Percentiles rank a stretch among this genome's conserved stretches.
Conservation (phyloP, 2,329 filamentous ascomycete genomes). For the Dothistroma septosporum region DNA sequence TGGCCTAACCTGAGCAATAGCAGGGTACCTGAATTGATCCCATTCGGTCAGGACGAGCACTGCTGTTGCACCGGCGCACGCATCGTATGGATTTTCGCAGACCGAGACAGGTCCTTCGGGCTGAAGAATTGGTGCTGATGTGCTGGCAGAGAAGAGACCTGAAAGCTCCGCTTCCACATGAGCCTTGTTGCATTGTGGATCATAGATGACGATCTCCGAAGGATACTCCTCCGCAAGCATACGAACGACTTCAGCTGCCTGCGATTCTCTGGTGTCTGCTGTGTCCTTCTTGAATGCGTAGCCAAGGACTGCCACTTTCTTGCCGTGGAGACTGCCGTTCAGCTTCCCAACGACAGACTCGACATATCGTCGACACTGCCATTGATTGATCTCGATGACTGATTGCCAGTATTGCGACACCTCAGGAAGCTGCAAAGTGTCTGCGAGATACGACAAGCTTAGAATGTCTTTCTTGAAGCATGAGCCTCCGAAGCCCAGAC, state of each 20-base stretch:
- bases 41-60: conserved; percentile 33
- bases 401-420: conserved; percentile 71
- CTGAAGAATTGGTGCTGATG: conserved; percentile 5
- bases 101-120: conserved; percentile 18
- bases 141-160: conserved; percentile 12
- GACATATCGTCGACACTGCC: conserved; percentile 65
- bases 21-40: conserved; percentile 29
- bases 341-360: conserved; percentile 59
- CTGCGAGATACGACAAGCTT: conserved; percentile 69
- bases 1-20: conserved; percentile 18
- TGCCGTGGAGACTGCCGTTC: conserved; percentile 63
- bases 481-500: conserved; percentile 71
- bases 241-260: conserved; percentile 64
- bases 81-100: conserved; percentile 26
- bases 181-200: conserved; percentile 45
- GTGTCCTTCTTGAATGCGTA: conserved; percentile 80
- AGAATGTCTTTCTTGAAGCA: conserved; percentile 79
- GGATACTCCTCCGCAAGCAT: conserved; percentile 59
- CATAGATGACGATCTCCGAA: conserved; percentile 59
- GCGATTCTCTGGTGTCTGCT: conserved; percentile 67
- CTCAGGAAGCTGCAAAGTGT: conserved; percentile 63
- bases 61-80: conserved; percentile 29
- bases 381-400: conserved; percentile 71
- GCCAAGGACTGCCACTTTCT: conserved; percentile 68
- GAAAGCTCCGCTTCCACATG: conserved; percentile 21